A percentile compares a stretch with the other conserved stretches of the same genome.
phyloP scores from a whole-genome alignment of 2,329 filamentous ascomycete genomes.

The Anthostomella pinea region DNA sequence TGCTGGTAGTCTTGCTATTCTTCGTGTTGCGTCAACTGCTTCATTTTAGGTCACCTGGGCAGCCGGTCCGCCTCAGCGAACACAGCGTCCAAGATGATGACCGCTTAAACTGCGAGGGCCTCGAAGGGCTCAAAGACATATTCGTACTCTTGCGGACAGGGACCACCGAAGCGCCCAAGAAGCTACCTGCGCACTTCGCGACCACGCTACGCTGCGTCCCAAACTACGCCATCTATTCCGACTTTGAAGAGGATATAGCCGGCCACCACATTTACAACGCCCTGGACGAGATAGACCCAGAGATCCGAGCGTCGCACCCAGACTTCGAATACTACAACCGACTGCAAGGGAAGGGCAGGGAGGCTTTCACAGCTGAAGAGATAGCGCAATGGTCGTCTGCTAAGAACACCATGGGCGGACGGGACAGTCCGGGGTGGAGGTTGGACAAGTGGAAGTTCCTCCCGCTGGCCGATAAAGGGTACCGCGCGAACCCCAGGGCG shows the following conservation, averaged over 20 bases:
- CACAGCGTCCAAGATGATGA: background rate
- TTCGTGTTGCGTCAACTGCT: conserved; percentile 22
- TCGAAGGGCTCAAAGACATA: conserved; percentile 45
- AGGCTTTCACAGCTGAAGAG: conserved; percentile 37
- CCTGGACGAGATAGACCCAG: conserved; percentile 40
- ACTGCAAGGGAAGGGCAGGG: conserved; percentile 40
- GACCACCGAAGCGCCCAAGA: conserved; percentile 53
- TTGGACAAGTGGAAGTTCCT: conserved; percentile 59
- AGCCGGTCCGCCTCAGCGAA: conserved; percentile 9
- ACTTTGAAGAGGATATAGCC: conserved; percentile 50
- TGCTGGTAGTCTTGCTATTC: conserved; percentile 14
- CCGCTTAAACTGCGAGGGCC: conserved; percentile 18
- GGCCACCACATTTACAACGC: conserved; percentile 50
- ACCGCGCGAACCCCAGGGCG: conserved; percentile 39
- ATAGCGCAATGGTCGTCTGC: conserved; percentile 26
- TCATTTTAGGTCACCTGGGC: conserved; percentile 17
- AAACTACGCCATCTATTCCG: conserved; percentile 56
- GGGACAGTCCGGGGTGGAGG: conserved; percentile 47
- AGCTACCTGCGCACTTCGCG: conserved; percentile 52
- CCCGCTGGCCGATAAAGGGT: conserved; percentile 50
- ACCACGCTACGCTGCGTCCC: conserved; percentile 55
- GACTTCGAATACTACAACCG: conserved; percentile 53
- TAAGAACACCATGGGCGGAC: conserved; percentile 28
- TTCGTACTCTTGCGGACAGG: conserved; percentile 58
- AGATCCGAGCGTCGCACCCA: conserved; percentile 36